Conservation (phyloP, 1,284 basidiomycete species). For the Tilletia caries region DNA sequence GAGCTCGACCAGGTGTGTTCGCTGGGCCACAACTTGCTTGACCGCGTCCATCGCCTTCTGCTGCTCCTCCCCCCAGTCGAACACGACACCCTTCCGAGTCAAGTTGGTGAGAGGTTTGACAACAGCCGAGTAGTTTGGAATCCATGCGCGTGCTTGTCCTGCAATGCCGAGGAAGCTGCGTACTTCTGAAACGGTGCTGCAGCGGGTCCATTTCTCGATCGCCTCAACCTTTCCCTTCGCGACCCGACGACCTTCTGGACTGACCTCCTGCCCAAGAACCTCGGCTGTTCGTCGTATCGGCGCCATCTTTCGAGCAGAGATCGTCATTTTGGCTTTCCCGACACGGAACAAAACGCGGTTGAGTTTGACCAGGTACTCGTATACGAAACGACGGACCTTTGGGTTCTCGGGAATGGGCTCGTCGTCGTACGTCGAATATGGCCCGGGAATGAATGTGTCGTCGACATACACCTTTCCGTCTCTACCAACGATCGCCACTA, state of each 20-base stretch:
- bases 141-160: not conserved
- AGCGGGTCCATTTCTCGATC: not conserved
- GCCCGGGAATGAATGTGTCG: not conserved
- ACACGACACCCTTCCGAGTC: not conserved
- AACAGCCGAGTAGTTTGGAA: not conserved
- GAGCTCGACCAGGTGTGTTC: slow-evolving; percentile 1
- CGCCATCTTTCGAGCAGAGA: not conserved
- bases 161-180: not conserved
- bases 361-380: not conserved
- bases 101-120: not conserved
- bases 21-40: not conserved
- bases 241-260: slow-evolving; percentile 1
- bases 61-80: not conserved
- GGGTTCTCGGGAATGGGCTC: not conserved
- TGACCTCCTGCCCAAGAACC: not conserved
- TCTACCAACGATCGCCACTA: not conserved
- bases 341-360: not conserved
- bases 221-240: not conserved
- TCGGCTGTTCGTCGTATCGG: not conserved
- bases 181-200: not conserved
- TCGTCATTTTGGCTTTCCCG: not conserved
- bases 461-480: not conserved
- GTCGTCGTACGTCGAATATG: not conserved
- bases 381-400: not conserved
- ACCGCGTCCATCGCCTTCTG: not conserved